These are phyloP conservation scores for Pestalotiopsis fici DNA, from an alignment of 2,329 filamentous ascomycete genomes.

Conservation along the genomic window DNA sequence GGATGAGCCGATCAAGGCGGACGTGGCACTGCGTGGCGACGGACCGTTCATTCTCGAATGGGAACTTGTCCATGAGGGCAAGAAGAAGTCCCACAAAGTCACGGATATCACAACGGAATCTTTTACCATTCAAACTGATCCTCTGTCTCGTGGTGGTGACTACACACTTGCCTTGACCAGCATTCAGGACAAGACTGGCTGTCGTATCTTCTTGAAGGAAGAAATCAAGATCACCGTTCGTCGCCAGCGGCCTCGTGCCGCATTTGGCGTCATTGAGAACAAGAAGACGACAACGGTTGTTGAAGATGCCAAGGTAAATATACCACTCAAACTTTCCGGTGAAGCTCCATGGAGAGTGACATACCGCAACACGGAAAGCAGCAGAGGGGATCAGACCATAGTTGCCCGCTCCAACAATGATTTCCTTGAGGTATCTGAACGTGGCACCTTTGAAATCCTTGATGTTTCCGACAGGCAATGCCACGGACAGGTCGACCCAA, in stretches of 20 bases:
- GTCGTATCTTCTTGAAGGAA: conserved; percentile 82
- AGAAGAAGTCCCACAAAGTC: conserved; percentile 69
- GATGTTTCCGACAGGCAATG: conserved; percentile 79
- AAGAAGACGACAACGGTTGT: conserved; percentile 74
- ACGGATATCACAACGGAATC: conserved; percentile 62
- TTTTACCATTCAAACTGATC: conserved; percentile 74
- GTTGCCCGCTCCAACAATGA: conserved; percentile 59
- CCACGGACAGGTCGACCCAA: conserved; percentile 75
- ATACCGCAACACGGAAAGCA: conserved; percentile 68
- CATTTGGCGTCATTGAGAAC: conserved; percentile 84
- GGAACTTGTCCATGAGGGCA: conserved; percentile 88
- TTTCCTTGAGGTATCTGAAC: conserved; percentile 62
- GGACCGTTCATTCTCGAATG: conserved; percentile 89
- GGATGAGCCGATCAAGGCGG: conserved; percentile 75
- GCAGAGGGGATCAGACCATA: conserved; percentile 33
- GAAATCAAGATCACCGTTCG: conserved; percentile 84
- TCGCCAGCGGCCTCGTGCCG: conserved; percentile 82
- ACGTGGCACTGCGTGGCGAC: conserved; percentile 77
- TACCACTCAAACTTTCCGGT: conserved; percentile 85
- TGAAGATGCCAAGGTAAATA: conserved; percentile 70
- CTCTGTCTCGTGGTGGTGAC: conserved; percentile 79
- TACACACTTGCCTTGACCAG: conserved; percentile 85
- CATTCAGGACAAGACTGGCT: conserved; percentile 83
- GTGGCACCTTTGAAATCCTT: conserved; percentile 79
- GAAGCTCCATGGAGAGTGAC: conserved; percentile 81